These are phyloP conservation scores for Scutellaria barbata DNA, from an alignment of 257 asterid genomes.

Conservation along the genomic window DNA sequence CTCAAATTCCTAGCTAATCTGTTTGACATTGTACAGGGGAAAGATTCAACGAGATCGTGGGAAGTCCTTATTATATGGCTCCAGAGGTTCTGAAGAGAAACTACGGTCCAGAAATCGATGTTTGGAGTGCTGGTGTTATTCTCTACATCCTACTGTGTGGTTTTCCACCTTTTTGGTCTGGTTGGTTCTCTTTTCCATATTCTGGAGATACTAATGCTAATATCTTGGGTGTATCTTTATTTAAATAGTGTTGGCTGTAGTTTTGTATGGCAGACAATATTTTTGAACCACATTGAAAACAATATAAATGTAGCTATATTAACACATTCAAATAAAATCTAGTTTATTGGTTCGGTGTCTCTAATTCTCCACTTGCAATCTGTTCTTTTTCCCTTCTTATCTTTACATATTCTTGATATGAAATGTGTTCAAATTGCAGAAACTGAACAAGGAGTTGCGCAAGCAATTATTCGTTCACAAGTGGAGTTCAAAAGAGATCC, in stretches of 20 bases:
- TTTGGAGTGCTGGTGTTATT: constrained; percentile 70
- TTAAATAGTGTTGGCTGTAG: too few species aligned
- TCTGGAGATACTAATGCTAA: neutral
- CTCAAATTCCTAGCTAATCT: neutral
- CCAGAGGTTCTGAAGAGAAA: constrained; percentile 60
- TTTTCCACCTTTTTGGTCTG: constrained; percentile 68
- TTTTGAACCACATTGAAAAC: too few species aligned
- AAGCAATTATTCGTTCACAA: constrained; percentile 56
- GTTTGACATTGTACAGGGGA: constrained; percentile 44
- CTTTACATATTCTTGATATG: neutral
- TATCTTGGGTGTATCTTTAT: neutral
- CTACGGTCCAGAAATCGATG: constrained; percentile 62
- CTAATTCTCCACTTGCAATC: neutral
- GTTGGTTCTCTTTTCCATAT: constrained; percentile 35
- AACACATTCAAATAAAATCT: neutral
- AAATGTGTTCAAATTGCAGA: constrained; percentile 43
- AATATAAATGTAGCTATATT: neutral
- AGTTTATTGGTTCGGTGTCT: neutral
- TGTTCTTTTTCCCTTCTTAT: too few species aligned
- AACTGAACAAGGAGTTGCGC: constrained; percentile 72
- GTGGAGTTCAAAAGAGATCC: constrained; percentile 61
- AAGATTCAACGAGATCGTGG: constrained; percentile 62
- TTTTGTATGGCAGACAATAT: too few species aligned
- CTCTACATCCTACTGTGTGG: constrained; percentile 64
- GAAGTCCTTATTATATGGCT: constrained; percentile 72